Evolutionary conservation across 495 filamentous ascomycete genomes (phyloP).

Genomic region (Tuber borchii): DNA sequence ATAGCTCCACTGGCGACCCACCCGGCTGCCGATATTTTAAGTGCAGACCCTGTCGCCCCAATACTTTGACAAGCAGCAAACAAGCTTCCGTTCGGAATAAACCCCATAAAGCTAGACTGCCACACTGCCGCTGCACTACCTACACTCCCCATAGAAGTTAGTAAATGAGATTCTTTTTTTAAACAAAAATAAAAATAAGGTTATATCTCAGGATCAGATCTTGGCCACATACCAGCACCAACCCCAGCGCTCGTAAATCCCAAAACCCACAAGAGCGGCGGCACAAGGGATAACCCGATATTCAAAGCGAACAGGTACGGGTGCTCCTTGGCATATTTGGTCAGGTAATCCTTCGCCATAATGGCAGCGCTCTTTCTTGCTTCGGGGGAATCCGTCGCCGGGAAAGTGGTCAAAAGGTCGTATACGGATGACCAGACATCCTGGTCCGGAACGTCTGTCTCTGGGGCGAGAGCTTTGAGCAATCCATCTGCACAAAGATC

Average conservation of each 20-base stretch:
- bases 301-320: not conserved
- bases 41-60: not conserved
- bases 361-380: not conserved
- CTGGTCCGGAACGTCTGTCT: not conserved
- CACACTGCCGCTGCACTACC: not conserved
- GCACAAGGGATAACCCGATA: not conserved
- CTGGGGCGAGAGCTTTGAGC: not conserved
- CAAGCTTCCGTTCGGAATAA: not conserved
- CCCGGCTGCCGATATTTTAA: not conserved
- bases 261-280: not conserved
- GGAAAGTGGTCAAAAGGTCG: not conserved
- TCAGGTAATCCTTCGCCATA: not conserved
- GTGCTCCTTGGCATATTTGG: not conserved
- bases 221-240: not conserved
- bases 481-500: not conserved
- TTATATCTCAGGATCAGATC: not conserved
- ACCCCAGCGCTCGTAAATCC: not conserved
- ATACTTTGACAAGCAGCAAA: not conserved
- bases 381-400: not conserved
- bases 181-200: not conserved
- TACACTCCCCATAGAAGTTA: not conserved
- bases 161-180: not conserved
- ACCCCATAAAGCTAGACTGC: not conserved
- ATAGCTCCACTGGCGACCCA: not conserved
- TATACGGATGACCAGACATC: not conserved